Evolutionary conservation across 164 flowering plant genomes (phyloP), one percentile per base, ranked within the genome.

Genomic region (Dillenia suffruticosa): DNA sequence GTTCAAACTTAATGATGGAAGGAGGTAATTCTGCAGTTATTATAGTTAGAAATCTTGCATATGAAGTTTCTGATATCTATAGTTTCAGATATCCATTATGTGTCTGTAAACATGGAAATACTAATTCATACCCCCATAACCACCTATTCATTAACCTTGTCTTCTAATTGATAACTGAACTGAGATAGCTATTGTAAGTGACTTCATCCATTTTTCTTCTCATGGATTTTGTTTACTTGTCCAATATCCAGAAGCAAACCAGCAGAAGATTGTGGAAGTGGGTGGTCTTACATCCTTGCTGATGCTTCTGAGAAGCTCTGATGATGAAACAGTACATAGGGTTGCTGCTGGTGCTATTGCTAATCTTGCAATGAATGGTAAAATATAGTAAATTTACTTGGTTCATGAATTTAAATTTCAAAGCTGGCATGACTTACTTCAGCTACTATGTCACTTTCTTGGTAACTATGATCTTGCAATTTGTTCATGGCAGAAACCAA

Each of bases 281-380:
- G 98, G 97, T 62, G 97, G 98, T 54, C 95, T 94, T 49, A 70
- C 92, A 54, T 91, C 96, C 59, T 79, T 94, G 82, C 68, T 94
- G 72, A 81, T 67, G 74, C 92, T 94, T 63, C 93, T 94, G 57
- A 77, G 80, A 77, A 81, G 78, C 73, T 77, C 92, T 8, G 82
- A 83, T 53, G 97, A 91, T 80, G 98, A 90, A 75, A 84, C 83
- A 55, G 79, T 94, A 63, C 92, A 84, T 53, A 82, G 97, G 78
- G 96, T 91, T 73, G 97, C 96, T 22, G 95, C 97, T 9, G 99
- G 97, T 64, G 99, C 99, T 56, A 82, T 94, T 61, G 97, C 99
- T 26, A 94, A 91, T 74, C 95, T 94, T 54, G 97, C 97, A 62
- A 89, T 94, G 99, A 94, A 86, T 74, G 95, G 99, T 94, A 76